Base-by-base conservation (phyloP, 2,329 filamentous ascomycete genomes). In the Fusarium hostae region DNA sequence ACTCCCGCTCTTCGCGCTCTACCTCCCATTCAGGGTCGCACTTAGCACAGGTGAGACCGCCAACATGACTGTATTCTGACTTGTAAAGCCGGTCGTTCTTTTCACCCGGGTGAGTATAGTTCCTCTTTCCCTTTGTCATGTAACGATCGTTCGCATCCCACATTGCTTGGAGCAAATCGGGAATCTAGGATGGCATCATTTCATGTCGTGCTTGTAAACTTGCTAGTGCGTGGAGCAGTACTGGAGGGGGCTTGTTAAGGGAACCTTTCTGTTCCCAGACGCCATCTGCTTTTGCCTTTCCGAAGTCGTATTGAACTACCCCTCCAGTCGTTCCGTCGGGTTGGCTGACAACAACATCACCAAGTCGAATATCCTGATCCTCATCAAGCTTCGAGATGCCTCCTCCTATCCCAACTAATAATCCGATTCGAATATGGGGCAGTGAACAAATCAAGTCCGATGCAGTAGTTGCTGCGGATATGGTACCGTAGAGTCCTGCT, bases 381-480 rank as follows among this genome's bases (percentile, higher is more conserved):
- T 48, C 10, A 2, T 39, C n/a, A 2, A 56, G 59, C 1, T 10
- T 18, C 2, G 71, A 16, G 10, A 74, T 41, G 2, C 68, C 77
- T 1, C 89, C 87, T 4, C 86, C 87, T 75, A 83, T 84, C 0
- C 81, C 79, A 63, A 77, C 73, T 26, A 76, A 9, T 1, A 77
- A 34, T 0, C 65, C 70, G n/a, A 77, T n/a, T 0, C 61, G 48
- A 8, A 77, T 71, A 3, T 68, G 56, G 6, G 74, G 70, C 6
- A 78, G 40, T 3, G 74, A 71, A 1, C 44, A 5, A 6, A 71
- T 11, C 7, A 78, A 39, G 11, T 52, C n/a, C 3, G 56, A 51
- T 5, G 57, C 75, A 0, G 70, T 72, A 3, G 26, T 69, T 0
- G 72, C 62, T 3, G 76, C 73, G 0, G 68, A 66, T 3, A 32